Evolutionary conservation across 148 eudicot genomes (phyloP), one percentile per base, ranked within the genome.

Genomic region (Cornus suecica): DNA sequence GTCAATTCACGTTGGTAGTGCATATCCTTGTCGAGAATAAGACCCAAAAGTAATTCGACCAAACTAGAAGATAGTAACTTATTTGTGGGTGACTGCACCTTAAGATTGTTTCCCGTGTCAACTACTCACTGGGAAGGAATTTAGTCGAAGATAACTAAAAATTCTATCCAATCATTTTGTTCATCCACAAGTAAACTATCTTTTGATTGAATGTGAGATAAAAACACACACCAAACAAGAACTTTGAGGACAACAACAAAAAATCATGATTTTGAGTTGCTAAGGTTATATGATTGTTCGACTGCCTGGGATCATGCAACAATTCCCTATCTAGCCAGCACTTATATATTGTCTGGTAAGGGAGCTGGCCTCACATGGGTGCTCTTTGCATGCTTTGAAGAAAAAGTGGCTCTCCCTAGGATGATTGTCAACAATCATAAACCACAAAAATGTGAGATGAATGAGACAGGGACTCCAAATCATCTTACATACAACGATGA

Each of bases 181-280:
- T 58, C 20, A 16, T 52, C 64, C 66, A 72, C 10, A 60, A 70
- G 29, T 32, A 5, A 34, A 34, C 58, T 68, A 26, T 73, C 54
- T 73, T 60, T 63, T 61, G 68, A 73, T 14, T 25, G 76, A 73
- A 26, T 61, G 16, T 25, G 28, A 5, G 72, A 54, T 45, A 42
- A 54, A 29, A 42, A 27, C 68, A 28, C 23, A 45, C 15, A 13
- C 52, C 52, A 45, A 45, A 9, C 11, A 45, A 48, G 54, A 48
- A 48, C 54, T 48, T 48, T 18, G 15, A 48, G 15, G 20, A 48
- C 15, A 48, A 48, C 15, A 48, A 48, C 13, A 24, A 26, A 45
- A 42, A 20, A 25, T 1, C n/a, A 41, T 23, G 8, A 25, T 25
- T 37, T 10, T 37, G 9, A 37, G 42, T 37, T 37, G 7, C 42